Evolutionary conservation across 2,329 filamentous ascomycete species (phyloP).

Genomic region (Pseudogymnoascus sp.): DNA sequence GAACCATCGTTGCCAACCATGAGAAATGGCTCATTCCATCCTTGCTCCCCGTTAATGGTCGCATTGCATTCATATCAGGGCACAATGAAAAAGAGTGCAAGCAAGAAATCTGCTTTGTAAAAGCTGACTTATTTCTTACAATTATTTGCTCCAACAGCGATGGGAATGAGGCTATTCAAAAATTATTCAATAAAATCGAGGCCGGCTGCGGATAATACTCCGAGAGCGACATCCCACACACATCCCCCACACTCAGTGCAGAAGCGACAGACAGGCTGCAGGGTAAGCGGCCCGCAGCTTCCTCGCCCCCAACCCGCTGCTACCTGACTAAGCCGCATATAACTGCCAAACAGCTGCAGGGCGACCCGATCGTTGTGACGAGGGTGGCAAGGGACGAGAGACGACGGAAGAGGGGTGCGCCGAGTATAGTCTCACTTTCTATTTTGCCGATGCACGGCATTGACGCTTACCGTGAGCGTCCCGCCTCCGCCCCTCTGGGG

Average conservation of each 20-base stretch:
- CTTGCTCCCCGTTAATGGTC: neutral
- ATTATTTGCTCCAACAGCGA: neutral
- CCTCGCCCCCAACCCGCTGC: neutral
- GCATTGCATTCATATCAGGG: neutral
- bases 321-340: conserved; percentile 1
- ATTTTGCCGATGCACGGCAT: conserved; percentile 8
- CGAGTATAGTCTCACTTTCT: neutral
- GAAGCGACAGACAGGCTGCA: neutral
- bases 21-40: neutral
- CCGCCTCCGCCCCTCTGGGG: neutral
- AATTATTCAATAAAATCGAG: neutral
- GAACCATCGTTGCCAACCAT: neutral
- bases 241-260: neutral
- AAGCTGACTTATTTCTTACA: conserved; percentile 1
- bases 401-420: neutral
- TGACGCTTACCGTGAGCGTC: conserved; percentile 1
- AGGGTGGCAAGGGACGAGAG: neutral
- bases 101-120: neutral
- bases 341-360: neutral
- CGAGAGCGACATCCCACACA: neutral
- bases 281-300: conserved; percentile 1
- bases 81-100: neutral
- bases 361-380: neutral
- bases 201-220: neutral
- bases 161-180: neutral